Evolutionary conservation across 345 rosid genomes (phyloP).

Genomic region (Leavenworthia alabamica): DNA sequence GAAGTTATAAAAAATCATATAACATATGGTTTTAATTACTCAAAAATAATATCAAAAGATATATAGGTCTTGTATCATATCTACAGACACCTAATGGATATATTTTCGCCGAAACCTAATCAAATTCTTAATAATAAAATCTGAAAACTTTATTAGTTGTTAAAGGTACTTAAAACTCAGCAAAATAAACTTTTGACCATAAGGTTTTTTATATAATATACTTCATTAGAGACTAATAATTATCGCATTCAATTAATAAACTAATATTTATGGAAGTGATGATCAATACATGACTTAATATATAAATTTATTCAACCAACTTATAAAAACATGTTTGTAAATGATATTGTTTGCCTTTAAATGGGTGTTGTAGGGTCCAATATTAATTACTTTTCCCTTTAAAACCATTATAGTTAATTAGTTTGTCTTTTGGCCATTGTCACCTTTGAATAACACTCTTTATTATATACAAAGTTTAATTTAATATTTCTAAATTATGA

Average conservation of each 20-base stretch:
- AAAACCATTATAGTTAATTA: constrained; percentile 16
- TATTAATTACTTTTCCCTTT: constrained; percentile 15
- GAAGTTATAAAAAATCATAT: not conserved
- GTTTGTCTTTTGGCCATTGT: constrained; percentile 26
- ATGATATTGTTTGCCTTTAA: constrained; percentile 25
- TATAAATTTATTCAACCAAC: constrained; percentile 28
- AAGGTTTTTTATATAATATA: not conserved
- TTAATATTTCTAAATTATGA: not conserved
- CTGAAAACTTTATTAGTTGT: constrained; percentile 24
- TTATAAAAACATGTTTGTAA: constrained; percentile 13
- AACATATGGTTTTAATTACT: not conserved
- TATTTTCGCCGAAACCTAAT: constrained; percentile 5
- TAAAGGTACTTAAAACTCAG: constrained; percentile 17
- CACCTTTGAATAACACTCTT: constrained; percentile 23
- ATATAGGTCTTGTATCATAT: not conserved
- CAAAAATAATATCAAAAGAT: not conserved
- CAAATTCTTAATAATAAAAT: not conserved
- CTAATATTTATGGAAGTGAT: not conserved
- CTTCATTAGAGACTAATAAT: constrained; percentile 2
- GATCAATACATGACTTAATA: constrained; percentile 1
- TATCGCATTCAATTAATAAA: not conserved
- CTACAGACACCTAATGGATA: not conserved
- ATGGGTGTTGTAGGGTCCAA: constrained; percentile 29
- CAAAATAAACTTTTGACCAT: constrained; percentile 19
- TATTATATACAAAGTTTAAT: not conserved